Evolutionary conservation across 106 monocot genomes (phyloP), one percentile per base, ranked within the genome.

Genomic region (Xerophyta viscosa): DNA sequence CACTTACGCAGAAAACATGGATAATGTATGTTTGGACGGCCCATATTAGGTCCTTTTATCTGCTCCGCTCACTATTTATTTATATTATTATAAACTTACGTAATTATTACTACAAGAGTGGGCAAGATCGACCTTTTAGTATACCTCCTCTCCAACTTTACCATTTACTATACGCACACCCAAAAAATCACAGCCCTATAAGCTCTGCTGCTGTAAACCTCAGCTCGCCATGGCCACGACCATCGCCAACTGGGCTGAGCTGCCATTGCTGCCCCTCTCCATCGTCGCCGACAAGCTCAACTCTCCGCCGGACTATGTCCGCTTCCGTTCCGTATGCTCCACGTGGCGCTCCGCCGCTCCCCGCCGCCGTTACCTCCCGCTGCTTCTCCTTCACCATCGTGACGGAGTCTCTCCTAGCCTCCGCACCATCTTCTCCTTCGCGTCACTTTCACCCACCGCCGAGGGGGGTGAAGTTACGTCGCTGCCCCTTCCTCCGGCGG

Each of bases 311-410:
- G 43, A 44, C 17, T 44, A 44, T 14, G 17, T 44, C 14, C 8
- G 43, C 43, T 44, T 44, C 43, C 43, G 43, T 14, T 44, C 43
- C 43, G 43, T 44, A 10, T 44, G 43, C 43, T 14, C 43, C 14
- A 14, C 43, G 4, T 44, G 43, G 43, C 43, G 43, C 14, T 9
- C 43, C 17, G 43, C 43, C 43, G 8, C 43, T 17, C 43, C 17
- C 14, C 43, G 43, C 14, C 43, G 43, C 8, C 8, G 9, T 9
- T 17, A 44, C 4, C 17, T 17, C 43, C 43, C 43, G 43, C 15
- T 9, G 43, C 43, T 44, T 9, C 14, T 17, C 14, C 43, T 9
- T 17, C 43, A 44, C 8, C 43, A 14, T 4, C 43, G 8, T 3
- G 43, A 44, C 17, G 43, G 14, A 5, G 33, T 33, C 17, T 9